Percentiles rank a stretch among this genome's conserved stretches.
Evolutionary conservation across 2,329 filamentous ascomycete genomes (phyloP).

Genomic region (Colletotrichum sp.): DNA sequence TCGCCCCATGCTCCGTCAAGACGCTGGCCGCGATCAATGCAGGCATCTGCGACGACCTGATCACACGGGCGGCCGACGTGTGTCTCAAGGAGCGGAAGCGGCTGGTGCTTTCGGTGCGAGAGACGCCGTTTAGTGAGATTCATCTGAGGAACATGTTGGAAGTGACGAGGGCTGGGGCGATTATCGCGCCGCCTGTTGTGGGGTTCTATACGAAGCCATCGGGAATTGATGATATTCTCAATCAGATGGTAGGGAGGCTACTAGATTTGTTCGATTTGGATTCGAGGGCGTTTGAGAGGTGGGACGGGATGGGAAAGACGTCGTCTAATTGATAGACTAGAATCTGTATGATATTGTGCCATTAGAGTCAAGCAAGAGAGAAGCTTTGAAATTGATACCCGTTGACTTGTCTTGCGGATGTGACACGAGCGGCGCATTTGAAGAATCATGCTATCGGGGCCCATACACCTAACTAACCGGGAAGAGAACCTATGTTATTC

Average conservation of each 20-base stretch:
- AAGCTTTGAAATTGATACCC: neutral
- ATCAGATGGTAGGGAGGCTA: slow-evolving; percentile 52
- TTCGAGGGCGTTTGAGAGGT: slow-evolving; percentile 42
- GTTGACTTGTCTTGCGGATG: neutral
- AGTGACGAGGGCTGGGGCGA: slow-evolving; percentile 39
- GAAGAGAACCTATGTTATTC: too few species aligned
- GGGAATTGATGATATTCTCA: slow-evolving; percentile 42
- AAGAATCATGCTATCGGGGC: too few species aligned
- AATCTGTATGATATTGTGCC: neutral
- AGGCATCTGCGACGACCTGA: slow-evolving; percentile 49
- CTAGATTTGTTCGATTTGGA: slow-evolving; percentile 49
- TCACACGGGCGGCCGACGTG: slow-evolving; percentile 49
- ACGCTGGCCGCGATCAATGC: slow-evolving; percentile 46
- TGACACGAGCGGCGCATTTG: too few species aligned
- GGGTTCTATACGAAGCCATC: slow-evolving; percentile 47
- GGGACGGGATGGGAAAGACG: slow-evolving; percentile 31
- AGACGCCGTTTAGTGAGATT: slow-evolving; percentile 51
- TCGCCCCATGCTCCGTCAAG: slow-evolving; percentile 53
- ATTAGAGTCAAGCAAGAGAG: neutral
- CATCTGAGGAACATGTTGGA: slow-evolving; percentile 51
- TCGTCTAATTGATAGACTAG: neutral
- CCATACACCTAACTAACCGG: too few species aligned
- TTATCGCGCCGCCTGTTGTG: slow-evolving; percentile 49
- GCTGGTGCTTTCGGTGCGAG: slow-evolving; percentile 44
- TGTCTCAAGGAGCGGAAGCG: slow-evolving; percentile 48